Base-by-base conservation (phyloP, 192 early-diverging fungal genomes). In the Entomortierella beljakovae region DNA sequence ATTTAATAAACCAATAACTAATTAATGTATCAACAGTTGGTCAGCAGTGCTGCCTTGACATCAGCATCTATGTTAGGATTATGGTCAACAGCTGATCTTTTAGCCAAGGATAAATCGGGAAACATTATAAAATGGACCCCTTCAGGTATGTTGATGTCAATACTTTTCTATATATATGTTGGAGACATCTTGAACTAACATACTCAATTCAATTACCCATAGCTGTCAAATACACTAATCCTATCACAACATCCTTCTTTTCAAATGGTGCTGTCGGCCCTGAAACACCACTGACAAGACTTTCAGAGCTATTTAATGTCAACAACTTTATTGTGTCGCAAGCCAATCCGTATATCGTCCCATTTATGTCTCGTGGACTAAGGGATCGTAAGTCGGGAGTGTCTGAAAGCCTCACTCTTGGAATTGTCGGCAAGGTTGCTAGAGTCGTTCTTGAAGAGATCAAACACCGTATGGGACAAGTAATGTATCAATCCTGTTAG, bases 281-380 rank as follows among this genome's bases (percentile, higher is more conserved):
- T 20, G 90, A 93, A 53, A 84, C 91, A 6, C 90, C 91, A 1
- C 69, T 92, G 32, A 64, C 76, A n/a, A 80, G 91, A 49, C 77
- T 95, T 25, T 86, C 92, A 0, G 92, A 94, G 68, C 81, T 93
- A 15, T 94, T 95, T 61, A 94, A 95, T 61, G 92, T 93, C 20
- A 95, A 95, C 70, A 92, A 95, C 59, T 92, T 92, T 67, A 94
- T 95, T 55, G 84, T 94, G 2, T 94, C 92, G 1, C 89, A 94
- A 80, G 92, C 94, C 15, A 90, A 85, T 52, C 87, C 90, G 3
- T 86, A 88, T 65, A 85, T 90, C 42, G 88, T 89, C 20, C 92
- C 90, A 18, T 89, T 95, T 52, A 80, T 91, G 60, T 68, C 86
- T n/a, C 82, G 83, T 42, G 87, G 83, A 1, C 75, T 80, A 34